Evolutionary conservation across 352 stramenopile genomes (phyloP).

Genomic region (Globisporangium spinosum): DNA sequence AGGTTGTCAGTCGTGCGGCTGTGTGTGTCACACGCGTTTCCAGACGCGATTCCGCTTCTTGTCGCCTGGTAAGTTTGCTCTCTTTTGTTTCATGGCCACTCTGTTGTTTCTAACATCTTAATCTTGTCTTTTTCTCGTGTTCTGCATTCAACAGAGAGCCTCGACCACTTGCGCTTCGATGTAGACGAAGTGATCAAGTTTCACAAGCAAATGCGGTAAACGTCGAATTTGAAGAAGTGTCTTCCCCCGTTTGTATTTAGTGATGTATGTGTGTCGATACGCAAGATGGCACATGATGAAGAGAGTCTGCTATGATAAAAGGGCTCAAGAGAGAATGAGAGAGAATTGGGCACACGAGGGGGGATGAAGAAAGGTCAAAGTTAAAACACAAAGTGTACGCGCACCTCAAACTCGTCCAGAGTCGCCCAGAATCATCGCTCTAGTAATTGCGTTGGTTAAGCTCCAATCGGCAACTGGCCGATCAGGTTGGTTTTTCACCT

Average conservation of each 20-base stretch:
- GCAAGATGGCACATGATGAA: background rate
- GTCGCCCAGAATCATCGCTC: background rate
- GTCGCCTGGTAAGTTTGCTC: conserved; percentile 50
- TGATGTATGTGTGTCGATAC: background rate
- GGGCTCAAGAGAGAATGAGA: background rate
- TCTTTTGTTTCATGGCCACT: background rate
- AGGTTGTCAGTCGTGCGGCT: conserved; percentile 78
- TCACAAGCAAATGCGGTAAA: conserved; percentile 28
- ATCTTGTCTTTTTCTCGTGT: background rate
- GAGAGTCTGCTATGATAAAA: background rate
- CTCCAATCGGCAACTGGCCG: background rate
- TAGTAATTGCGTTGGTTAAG: background rate
- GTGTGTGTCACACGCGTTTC: conserved; percentile 84
- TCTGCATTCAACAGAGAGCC: conserved; percentile 20
- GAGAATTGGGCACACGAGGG: background rate
- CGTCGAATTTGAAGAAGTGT: background rate
- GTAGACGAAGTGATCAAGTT: conserved; percentile 44
- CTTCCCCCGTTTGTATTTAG: background rate
- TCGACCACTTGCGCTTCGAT: conserved; percentile 35
- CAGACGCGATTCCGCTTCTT: conserved; percentile 78
- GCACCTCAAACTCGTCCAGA: background rate
- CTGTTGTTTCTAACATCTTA: conserved; percentile 16
- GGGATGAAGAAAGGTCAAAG: background rate
- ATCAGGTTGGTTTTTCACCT: background rate
- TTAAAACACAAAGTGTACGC: background rate